A percentile compares a stretch with the other conserved stretches of the same genome.
These are phyloP conservation scores for Geranomyces variabilis DNA, from an alignment of 192 early-diverging fungal genomes.

Conservation along the genomic window DNA sequence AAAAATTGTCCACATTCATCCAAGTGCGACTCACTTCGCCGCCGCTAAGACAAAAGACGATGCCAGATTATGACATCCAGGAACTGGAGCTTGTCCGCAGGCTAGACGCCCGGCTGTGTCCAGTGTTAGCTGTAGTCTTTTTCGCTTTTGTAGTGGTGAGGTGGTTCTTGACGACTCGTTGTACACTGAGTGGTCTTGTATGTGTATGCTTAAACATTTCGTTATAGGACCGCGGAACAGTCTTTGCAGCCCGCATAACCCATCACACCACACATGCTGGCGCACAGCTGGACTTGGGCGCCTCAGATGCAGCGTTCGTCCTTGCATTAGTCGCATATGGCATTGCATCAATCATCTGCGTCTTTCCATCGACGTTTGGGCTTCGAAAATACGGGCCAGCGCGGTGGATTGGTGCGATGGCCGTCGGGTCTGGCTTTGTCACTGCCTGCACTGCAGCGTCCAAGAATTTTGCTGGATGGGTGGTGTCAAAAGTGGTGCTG, in stretches of 20 bases:
- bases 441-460: conserved; percentile 26
- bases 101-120: conserved; percentile 37
- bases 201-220: too few species aligned
- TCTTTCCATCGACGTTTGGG: conserved; percentile 29
- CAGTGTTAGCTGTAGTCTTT: conserved; percentile 32
- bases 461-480: conserved; percentile 18
- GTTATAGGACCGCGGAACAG: conserved; percentile 17
- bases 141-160: conserved; percentile 23
- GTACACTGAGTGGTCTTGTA: too few species aligned
- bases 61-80: conserved; percentile 51
- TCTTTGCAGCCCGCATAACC: conserved; percentile 21
- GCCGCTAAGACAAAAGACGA: not conserved
- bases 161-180: too few species aligned
- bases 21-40: too few species aligned
- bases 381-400: conserved; percentile 25
- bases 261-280: conserved; percentile 2
- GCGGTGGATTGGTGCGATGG: conserved; percentile 35
- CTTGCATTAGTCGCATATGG: conserved; percentile 20
- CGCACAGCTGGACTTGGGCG: not conserved
- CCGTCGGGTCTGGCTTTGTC: conserved; percentile 28
- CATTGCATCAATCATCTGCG: conserved; percentile 13
- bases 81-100: conserved; percentile 40
- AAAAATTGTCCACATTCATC: too few species aligned
- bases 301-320: conserved; percentile 8
- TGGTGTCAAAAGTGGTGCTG: conserved; percentile 29